phyloP scores from a whole-genome alignment of 768 basidiomycete species.

The Suillus bovinus region DNA sequence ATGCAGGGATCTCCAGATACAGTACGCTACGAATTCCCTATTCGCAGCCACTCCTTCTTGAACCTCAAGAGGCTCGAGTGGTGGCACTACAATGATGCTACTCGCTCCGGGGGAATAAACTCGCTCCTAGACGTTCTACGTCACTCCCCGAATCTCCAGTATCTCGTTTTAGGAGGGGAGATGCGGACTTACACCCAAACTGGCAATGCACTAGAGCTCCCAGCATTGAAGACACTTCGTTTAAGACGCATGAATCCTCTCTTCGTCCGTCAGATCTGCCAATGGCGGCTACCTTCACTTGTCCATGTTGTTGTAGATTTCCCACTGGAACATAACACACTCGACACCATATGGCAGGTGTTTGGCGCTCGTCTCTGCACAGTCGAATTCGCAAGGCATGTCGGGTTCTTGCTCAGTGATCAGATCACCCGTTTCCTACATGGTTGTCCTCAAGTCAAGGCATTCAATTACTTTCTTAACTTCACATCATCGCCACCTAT shows the following conservation, averaged over 20 bases:
- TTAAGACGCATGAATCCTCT: conserved; percentile 48
- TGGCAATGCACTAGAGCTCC: conserved; percentile 37
- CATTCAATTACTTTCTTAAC: conserved; percentile 57
- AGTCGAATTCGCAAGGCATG: conserved; percentile 58
- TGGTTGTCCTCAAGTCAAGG: conserved; percentile 45
- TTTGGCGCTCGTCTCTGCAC: conserved; percentile 52
- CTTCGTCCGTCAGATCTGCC: conserved; percentile 48
- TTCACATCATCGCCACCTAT: conserved; percentile 41
- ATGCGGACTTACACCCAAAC: conserved; percentile 28
- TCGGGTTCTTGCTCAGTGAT: conserved; percentile 54
- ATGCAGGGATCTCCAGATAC: conserved; percentile 17
- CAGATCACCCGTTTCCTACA: conserved; percentile 47
- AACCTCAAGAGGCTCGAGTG: conserved; percentile 66
- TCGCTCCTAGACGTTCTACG: conserved; percentile 53
- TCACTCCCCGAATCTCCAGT: conserved; percentile 54
- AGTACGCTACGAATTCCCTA: conserved; percentile 54
- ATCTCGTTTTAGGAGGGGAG: conserved; percentile 55
- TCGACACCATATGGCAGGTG: conserved; percentile 48
- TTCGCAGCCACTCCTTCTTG: conserved; percentile 43
- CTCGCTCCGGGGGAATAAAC: conserved; percentile 66
- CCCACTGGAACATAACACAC: conserved; percentile 36
- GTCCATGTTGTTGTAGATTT: conserved; percentile 53
- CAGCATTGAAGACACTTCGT: conserved; percentile 53
- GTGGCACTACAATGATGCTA: conserved; percentile 61
- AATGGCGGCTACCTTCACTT: conserved; percentile 57